Base-by-base conservation (phyloP, 2,329 filamentous ascomycete genomes). In the Coleophoma eucalyptorum region DNA sequence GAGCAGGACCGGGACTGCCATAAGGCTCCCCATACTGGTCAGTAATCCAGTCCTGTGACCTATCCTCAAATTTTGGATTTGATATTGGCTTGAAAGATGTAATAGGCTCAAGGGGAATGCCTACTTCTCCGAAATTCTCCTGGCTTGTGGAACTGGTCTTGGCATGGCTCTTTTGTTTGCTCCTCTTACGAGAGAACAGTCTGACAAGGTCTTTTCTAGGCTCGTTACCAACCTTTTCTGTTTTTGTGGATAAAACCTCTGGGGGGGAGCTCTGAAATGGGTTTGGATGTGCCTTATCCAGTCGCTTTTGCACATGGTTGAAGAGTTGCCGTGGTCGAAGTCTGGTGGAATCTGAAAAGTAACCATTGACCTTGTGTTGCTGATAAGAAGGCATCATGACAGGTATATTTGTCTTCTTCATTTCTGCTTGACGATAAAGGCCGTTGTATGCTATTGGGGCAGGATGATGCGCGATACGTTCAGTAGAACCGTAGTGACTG, bases 291-390 rank as follows among this genome's bases (percentile, higher is more conserved):
- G 50, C n/a, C 16, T 46, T 52, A 4, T 34, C 32, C 3, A 65
- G 49, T 7, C 62, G 60, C 35, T 44, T 45, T 18, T 59, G 62
- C 21, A 52, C 46, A 21, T 42, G 54, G 41, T 52, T 50, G 10
- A 49, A 46, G 13, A 45, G 50, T 21, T 50, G 51, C 2, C 43
- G 52, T 5, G 50, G 53, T 19, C 54, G 51, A 35, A 53, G 49
- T 33, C 62, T 48, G 15, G 46, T 61, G 15, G 62, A 64, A 50
- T 66, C 57, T 47, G 60, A 52, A 19, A 60, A 54, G 49, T 62
- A 63, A 1, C 63, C 64, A 45, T 65, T 65, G 21, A 65, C 54
- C 38, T 60, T 60, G 34, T 64, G 57, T 26, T 59, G 55, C 35
- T 55, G 51, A 26, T 53, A 58, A 3, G 57, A 49, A 13, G 64